phyloP scores from a whole-genome alignment of 352 stramenopile genomes.

The Phytophthora quininea region DNA sequence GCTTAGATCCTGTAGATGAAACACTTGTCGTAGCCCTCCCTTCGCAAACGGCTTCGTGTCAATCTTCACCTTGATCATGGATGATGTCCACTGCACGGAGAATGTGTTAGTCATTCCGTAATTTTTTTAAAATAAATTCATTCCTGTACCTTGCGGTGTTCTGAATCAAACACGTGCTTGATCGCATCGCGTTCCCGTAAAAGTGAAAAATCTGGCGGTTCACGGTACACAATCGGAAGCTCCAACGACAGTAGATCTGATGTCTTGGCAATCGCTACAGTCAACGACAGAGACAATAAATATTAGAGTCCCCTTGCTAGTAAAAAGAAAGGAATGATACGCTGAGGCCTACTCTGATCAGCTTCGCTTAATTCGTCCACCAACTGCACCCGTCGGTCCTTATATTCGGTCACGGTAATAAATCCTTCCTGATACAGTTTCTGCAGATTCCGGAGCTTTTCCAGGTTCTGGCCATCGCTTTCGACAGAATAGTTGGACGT shows the following conservation, averaged over 20 bases:
- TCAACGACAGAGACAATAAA: slow-evolving; percentile 7
- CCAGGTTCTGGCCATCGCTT: slow-evolving; percentile 51
- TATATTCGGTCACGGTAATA: slow-evolving; percentile 84
- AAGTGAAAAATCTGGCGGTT: slow-evolving; percentile 65
- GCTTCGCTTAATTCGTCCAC: slow-evolving; percentile 63
- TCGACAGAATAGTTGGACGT: slow-evolving; percentile 24
- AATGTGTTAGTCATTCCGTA: slow-evolving; percentile 3
- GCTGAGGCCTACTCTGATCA: slow-evolving; percentile 57
- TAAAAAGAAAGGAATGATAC: slow-evolving; percentile 1
- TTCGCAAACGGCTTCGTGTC: slow-evolving; percentile 68
- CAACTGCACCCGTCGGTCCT: slow-evolving; percentile 65
- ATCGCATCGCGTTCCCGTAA: slow-evolving; percentile 73
- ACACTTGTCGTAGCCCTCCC: slow-evolving; percentile 68
- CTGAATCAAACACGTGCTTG: slow-evolving; percentile 82
- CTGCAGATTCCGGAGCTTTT: slow-evolving; percentile 76
- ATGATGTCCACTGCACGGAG: slow-evolving; percentile 61
- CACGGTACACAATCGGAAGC: slow-evolving; percentile 64
- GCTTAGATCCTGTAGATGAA: slow-evolving; percentile 77
- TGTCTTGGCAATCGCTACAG: slow-evolving; percentile 60
- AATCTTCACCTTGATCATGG: slow-evolving; percentile 74
- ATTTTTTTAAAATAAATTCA: too few relatives aligned
- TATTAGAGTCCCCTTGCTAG: not conserved
- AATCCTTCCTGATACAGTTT: slow-evolving; percentile 82
- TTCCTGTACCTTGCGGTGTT: slow-evolving; percentile 56
- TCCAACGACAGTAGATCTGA: slow-evolving; percentile 61